Evolutionary conservation across 805 yeast genomes (phyloP).

Genomic region (Huiozyma naganishii): DNA sequence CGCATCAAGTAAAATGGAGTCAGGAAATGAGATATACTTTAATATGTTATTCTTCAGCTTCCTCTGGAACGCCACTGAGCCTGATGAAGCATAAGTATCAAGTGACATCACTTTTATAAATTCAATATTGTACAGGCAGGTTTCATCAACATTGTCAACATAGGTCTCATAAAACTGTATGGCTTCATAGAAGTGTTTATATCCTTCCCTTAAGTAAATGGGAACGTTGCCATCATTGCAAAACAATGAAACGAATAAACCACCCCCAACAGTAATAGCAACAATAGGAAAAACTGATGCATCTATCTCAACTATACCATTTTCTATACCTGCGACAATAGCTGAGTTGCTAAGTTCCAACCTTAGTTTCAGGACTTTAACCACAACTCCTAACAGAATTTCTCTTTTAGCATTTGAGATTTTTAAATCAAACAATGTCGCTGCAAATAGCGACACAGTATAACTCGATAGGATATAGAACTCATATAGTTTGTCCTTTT

Average conservation of each 20-base stretch:
- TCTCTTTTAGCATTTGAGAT: constrained; percentile 24
- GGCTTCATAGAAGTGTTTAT: constrained; percentile 5
- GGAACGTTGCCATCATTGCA: constrained; percentile 20
- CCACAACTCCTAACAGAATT: constrained; percentile 27
- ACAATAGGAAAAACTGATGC: constrained; percentile 21
- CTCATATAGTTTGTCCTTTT: constrained; percentile 3
- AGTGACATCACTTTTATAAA: constrained; percentile 36
- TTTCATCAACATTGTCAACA: constrained; percentile 14
- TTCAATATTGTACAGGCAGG: constrained; percentile 18
- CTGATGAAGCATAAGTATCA: constrained; percentile 53
- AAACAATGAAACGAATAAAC: constrained; percentile 39
- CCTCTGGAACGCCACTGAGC: constrained; percentile 64
- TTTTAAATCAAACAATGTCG: constrained; percentile 20
- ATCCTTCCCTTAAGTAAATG: constrained; percentile 5
- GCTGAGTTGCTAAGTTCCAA: constrained; percentile 18
- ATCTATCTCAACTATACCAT: constrained; percentile 14
- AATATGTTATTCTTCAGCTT: constrained; percentile 38
- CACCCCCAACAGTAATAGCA: constrained; percentile 35
- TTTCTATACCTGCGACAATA: constrained; percentile 14
- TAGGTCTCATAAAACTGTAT: constrained; percentile 17
- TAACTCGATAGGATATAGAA: constrained; percentile 20
- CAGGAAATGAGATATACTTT: constrained; percentile 15
- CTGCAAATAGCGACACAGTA: constrained; percentile 28
- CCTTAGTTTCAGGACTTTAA: constrained; percentile 30
- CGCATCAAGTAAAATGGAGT: constrained; percentile 20